A percentile compares a stretch with the other conserved stretches of the same genome.
Evolutionary conservation across 148 eudicot species (phyloP).

Genomic region (Oxyria digyna): DNA sequence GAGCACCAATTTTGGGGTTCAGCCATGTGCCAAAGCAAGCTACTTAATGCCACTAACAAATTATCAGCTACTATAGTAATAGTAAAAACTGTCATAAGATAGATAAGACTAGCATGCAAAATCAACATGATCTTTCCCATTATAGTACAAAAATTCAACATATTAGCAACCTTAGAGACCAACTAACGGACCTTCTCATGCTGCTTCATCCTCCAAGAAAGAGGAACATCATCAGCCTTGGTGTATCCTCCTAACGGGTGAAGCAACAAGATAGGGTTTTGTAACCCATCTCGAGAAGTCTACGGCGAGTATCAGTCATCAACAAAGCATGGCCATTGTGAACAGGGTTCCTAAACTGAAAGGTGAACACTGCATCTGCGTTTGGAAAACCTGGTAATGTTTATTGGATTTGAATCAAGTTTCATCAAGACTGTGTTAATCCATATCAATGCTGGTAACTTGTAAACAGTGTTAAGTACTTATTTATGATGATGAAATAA

Average conservation of each 20-base stretch:
- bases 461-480: no score
- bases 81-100: neutral
- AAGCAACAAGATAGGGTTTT: constrained; percentile 76
- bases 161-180: neutral
- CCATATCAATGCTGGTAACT: no score
- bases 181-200: constrained; percentile 60
- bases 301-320: constrained; percentile 80
- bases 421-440: no score
- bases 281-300: constrained; percentile 92
- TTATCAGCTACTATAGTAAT: neutral
- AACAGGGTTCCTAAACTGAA: constrained; percentile 93
- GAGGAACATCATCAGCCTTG: constrained; percentile 91
- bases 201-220: constrained; percentile 88
- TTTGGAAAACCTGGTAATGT: constrained; percentile 39
- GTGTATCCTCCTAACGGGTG: constrained; percentile 91
- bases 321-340: constrained; percentile 90
- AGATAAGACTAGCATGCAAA: neutral
- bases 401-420: no score
- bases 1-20: neutral
- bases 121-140: neutral
- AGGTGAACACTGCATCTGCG: constrained; percentile 94
- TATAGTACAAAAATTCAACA: neutral
- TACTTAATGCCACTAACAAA: neutral
- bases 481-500: no score
- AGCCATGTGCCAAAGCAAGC: neutral